phyloP scores from a whole-genome alignment of 345 rosid species.

The Conringia planisiliqua region DNA sequence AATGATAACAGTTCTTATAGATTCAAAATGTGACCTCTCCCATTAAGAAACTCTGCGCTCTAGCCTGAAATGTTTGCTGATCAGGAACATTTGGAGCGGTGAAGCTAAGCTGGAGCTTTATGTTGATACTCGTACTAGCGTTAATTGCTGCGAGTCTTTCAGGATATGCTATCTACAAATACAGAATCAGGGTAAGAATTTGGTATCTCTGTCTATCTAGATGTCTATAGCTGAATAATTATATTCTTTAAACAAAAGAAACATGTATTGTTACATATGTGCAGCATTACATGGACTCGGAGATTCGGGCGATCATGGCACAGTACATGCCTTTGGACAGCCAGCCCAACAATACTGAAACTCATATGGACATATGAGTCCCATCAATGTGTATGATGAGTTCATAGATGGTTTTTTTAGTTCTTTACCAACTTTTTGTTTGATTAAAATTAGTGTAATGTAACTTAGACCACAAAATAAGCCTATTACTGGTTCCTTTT shows the following conservation, averaged over 20 bases:
- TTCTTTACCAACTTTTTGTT: not conserved
- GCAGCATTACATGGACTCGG: slow-evolving; percentile 5
- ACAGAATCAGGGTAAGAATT: slow-evolving; percentile 2
- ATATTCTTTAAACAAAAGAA: not conserved
- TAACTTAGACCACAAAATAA: not conserved
- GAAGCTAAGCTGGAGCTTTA: slow-evolving; percentile 6
- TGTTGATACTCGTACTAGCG: slow-evolving; percentile 1
- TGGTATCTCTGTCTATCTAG: not conserved
- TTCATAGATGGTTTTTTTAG: not conserved
- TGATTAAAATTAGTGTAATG: not conserved
- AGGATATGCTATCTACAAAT: slow-evolving; percentile 9
- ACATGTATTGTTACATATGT: not conserved
- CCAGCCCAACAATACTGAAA: not conserved
- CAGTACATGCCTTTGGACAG: slow-evolving; percentile 14
- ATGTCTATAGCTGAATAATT: not conserved
- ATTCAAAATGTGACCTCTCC: not conserved
- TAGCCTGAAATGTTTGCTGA: not conserved
- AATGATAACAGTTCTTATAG: not conserved
- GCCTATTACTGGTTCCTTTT: not conserved
- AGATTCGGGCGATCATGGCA: slow-evolving; percentile 13
- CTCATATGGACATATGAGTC: not conserved
- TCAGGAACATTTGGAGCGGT: not conserved
- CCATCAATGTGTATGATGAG: not conserved
- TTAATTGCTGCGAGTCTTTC: not conserved
- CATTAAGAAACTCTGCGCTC: not conserved